Evolutionary conservation across 768 basidiomycete genomes (phyloP), one percentile per base, ranked within the genome.

Genomic region (Russula sp.): DNA sequence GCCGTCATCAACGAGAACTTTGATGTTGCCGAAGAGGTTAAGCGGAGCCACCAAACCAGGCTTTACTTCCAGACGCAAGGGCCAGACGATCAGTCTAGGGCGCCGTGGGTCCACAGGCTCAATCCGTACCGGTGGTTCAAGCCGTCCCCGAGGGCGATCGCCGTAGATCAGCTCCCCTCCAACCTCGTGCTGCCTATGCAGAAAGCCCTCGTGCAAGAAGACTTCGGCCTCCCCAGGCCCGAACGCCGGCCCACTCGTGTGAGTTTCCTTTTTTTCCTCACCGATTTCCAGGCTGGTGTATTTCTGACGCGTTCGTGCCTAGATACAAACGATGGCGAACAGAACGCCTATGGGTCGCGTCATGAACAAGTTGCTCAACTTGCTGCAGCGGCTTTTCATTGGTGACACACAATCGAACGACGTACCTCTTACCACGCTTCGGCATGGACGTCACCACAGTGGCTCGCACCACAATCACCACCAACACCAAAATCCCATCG

Each of bases 1-100:
- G 96, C 96, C 38, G 93, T 96, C 48, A 93, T 97, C 78, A 91
- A 94, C 69, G 93, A 95, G 77, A 96, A 95, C 73, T 98, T 98
- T 68, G 80, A 86, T 25, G 84, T 97, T 6, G 93, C 93, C 0
- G 96, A 98, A 69, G 92, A 95, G 70, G 81, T 85, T 32, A 98
- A 98, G 76, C 84, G 87, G 56, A 81, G 81, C 16, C 81, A 87
- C 64, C 96, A 97, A 73, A 84, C 87, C 6, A 82, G 83, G 7
- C 80, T 83, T 50, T 88, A 85, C 70, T 84, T 81, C 75, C 83
- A 76, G 16, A 79, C 79, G 45, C 81, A 85, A 60, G 79, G 79
- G 25, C 76, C 77, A 50, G 74, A 79, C 59, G 78, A 79, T 45
- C 61, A 29, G 25, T 70, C 66, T 45, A 72, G 62, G 62, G 69